Evolutionary conservation across 208 protist species (phyloP).

Genomic region (Wallacemonas sp.): DNA sequence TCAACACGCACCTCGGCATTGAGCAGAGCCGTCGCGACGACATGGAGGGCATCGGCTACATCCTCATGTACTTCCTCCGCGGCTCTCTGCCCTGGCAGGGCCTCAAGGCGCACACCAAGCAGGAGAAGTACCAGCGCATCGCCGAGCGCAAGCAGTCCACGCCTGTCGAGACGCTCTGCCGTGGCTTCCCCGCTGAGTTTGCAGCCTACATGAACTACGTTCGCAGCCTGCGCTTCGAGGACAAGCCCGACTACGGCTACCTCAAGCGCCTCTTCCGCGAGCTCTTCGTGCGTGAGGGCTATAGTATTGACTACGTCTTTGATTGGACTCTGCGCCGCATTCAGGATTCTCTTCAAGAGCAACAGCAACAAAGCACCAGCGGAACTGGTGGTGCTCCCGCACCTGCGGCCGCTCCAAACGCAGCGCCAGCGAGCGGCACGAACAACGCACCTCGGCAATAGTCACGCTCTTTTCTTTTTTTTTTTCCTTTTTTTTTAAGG

Average conservation of each 20-base stretch:
- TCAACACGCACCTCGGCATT: constrained; percentile 99
- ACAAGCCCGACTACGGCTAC: constrained; percentile 99
- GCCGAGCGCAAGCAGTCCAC: constrained; percentile 97
- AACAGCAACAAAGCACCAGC: constrained; percentile 15
- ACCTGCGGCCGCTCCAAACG: too few relatives aligned
- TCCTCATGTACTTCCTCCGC: constrained; percentile 99
- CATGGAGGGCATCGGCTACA: constrained; percentile 98
- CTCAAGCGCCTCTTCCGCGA: constrained; percentile 98
- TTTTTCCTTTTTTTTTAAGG: too few relatives aligned
- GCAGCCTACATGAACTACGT: constrained; percentile 97
- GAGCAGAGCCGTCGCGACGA: constrained; percentile 97
- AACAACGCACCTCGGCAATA: background rate
- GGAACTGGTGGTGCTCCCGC: background rate
- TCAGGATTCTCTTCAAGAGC: constrained; percentile 61
- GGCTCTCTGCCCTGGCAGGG: constrained; percentile 99
- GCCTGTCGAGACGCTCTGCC: constrained; percentile 96
- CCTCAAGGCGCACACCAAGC: constrained; percentile 93
- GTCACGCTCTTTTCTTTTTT: background rate
- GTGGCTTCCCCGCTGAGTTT: constrained; percentile 95
- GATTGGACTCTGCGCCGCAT: constrained; percentile 97
- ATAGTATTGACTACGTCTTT: constrained; percentile 98
- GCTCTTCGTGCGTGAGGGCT: constrained; percentile 98
- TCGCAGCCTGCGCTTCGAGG: constrained; percentile 97
- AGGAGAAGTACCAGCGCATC: constrained; percentile 99
- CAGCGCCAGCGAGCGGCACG: background rate